Evolutionary conservation across 2,329 filamentous ascomycete species (phyloP).

Genomic region (Aspergillus costaricaensis): DNA sequence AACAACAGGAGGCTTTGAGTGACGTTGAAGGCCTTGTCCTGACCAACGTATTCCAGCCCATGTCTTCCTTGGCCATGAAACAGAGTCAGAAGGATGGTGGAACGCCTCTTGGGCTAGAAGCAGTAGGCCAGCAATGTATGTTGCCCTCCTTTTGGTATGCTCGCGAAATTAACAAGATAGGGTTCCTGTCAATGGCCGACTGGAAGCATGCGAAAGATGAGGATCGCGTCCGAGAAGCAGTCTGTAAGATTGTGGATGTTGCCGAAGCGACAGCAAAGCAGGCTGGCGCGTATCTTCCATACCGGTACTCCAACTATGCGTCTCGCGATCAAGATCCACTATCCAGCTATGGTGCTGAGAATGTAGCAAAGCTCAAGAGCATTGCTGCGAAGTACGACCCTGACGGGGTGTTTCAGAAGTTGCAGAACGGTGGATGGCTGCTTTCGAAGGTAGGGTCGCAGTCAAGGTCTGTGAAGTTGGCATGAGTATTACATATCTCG

Average conservation of each 20-base stretch:
- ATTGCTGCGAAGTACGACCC: conserved; percentile 13
- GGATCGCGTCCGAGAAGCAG: conserved; percentile 9
- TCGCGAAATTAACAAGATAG: conserved; percentile 1
- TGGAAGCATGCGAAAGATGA: conserved; percentile 13
- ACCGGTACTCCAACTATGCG: conserved; percentile 15
- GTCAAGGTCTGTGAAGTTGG: not conserved
- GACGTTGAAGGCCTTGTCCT: conserved; percentile 6
- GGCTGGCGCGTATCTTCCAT: conserved; percentile 13
- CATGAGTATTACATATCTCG: not conserved
- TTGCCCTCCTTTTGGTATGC: not conserved
- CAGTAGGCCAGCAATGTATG: conserved; percentile 13
- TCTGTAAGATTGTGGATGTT: conserved; percentile 16
- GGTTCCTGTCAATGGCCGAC: conserved; percentile 18
- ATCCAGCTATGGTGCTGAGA: conserved; percentile 11
- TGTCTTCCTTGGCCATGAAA: conserved; percentile 7
- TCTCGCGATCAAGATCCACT: conserved; percentile 13
- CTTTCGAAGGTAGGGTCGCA: conserved; percentile 1
- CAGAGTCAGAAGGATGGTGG: not conserved
- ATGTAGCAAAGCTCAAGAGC: conserved; percentile 6
- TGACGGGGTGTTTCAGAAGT: conserved; percentile 10
- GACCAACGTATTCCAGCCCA: conserved; percentile 11
- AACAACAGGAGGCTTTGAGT: conserved; percentile 2
- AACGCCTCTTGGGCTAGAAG: not conserved
- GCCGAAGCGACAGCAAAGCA: conserved; percentile 13
- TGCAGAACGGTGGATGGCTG: conserved; percentile 15